Percentiles rank a stretch among this genome's conserved stretches.
These are phyloP conservation scores for Quercus berberidifolia DNA, from an alignment of 306 rosid species.

Conservation along the genomic window DNA sequence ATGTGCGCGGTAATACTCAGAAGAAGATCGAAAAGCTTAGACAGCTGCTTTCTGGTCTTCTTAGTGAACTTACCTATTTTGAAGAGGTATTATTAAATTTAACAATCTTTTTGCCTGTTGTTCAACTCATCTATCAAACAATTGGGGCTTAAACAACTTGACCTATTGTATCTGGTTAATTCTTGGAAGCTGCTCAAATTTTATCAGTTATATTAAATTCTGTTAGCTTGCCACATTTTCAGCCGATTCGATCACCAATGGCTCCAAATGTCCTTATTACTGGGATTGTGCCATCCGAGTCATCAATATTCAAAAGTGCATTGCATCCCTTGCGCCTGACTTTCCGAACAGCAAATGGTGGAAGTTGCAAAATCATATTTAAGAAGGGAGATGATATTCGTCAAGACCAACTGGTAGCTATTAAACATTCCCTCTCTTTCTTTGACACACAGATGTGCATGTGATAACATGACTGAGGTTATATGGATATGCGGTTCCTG, in stretches of 20 bases:
- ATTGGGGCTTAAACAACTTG: not conserved
- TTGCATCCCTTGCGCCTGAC: conserved; percentile 92
- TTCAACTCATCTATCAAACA: conserved; percentile 4
- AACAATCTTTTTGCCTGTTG: conserved; percentile 3
- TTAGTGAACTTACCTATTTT: conserved; percentile 90
- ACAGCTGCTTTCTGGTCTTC: conserved; percentile 92
- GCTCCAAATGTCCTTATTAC: conserved; percentile 78
- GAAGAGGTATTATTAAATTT: conserved; percentile 71
- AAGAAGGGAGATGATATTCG: conserved; percentile 98
- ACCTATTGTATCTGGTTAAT: conserved; percentile 10
- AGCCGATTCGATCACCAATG: conserved; percentile 95
- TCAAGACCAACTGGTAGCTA: conserved; percentile 87
- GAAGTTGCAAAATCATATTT: conserved; percentile 73
- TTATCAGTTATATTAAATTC: not conserved
- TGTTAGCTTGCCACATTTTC: conserved; percentile 28
- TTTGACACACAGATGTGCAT: not conserved
- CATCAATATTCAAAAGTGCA: conserved; percentile 95
- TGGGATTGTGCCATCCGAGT: conserved; percentile 88
- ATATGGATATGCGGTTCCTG: conserved; percentile 25
- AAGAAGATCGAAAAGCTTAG: conserved; percentile 97
- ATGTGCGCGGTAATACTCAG: conserved; percentile 91
- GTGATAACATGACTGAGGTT: conserved; percentile 14
- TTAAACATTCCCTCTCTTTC: conserved; percentile 29
- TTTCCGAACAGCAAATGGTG: conserved; percentile 78
- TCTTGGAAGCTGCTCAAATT: conserved; percentile 13